Conservation (phyloP, 2,329 filamentous ascomycete genomes). For the Colletotrichum sp. region DNA sequence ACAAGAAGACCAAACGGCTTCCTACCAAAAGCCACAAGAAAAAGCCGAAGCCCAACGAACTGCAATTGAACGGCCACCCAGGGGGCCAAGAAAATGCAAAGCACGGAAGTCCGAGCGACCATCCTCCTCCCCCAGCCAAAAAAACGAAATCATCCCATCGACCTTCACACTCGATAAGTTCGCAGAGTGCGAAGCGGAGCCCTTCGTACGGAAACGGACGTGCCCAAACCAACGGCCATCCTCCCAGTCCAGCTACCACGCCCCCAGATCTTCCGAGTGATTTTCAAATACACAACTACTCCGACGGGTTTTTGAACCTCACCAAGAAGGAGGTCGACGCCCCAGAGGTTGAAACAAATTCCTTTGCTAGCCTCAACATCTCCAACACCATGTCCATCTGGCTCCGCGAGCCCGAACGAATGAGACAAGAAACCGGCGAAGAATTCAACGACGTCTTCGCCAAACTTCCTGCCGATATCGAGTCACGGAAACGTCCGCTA, state of each 20-base stretch:
- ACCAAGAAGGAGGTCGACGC: conserved; percentile 69
- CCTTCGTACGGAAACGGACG: conserved; percentile 69
- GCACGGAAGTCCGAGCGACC: conserved; percentile 48
- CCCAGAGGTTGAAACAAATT: conserved; percentile 71
- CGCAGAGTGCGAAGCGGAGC: conserved; percentile 68
- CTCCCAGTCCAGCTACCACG: conserved; percentile 78
- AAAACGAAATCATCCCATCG: conserved; percentile 85
- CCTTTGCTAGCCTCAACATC: conserved; percentile 77
- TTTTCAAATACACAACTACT: conserved; percentile 71
- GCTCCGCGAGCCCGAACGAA: conserved; percentile 75
- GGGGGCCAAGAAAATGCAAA: conserved; percentile 62
- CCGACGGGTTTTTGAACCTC: conserved; percentile 75
- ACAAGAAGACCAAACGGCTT: conserved; percentile 77
- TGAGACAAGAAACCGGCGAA: conserved; percentile 72
- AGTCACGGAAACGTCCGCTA: conserved; percentile 47
- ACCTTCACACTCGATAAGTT: conserved; percentile 75
- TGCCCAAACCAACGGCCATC: conserved; percentile 60
- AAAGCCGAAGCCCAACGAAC: conserved; percentile 75
- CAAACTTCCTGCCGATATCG: conserved; percentile 46
- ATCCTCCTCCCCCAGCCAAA: conserved; percentile 70
- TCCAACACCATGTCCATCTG: conserved; percentile 78
- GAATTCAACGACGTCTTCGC: conserved; percentile 73
- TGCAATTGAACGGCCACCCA: conserved; percentile 71
- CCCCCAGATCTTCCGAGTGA: conserved; percentile 70
- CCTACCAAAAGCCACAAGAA: conserved; percentile 87